Evolutionary conservation across 2,329 filamentous ascomycete species (phyloP), one percentile per base, ranked within the genome.

Genomic region (Cordyceps farinosa): DNA sequence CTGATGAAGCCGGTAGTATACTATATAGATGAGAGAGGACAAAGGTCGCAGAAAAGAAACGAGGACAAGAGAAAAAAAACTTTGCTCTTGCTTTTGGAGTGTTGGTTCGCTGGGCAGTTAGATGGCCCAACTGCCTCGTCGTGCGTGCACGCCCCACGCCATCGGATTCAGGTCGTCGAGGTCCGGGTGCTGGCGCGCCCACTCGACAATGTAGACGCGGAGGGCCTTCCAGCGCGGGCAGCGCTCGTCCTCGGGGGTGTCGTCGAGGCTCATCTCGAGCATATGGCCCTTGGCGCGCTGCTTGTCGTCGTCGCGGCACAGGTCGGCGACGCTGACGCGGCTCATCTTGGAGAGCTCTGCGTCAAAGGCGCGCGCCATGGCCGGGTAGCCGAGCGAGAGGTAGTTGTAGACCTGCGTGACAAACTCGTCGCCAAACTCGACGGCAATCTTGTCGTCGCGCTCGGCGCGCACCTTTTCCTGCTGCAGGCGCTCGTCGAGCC

Each of bases 331-430:
- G 1, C 84, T 73, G 7, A 96, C 87, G 10, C 84, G 82, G 38
- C 88, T 90, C 63, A 97, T 96, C 72, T 90, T 91, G 68, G 88
- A 86, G 27, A 98, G 81, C 78, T 98, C 94, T 11, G 88, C 84
- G 71, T 98, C 94, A 71, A 91, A 98, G 44, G 86, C 84, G 29
- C 89, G 86, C 11, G 93, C 94, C 70, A 92, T 87, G 40, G 91
- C 88, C 3, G 94, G 93, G 74, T 97, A 97, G 5, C 94, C 94
- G 5, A 98, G 83, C 0, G 92, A 96, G 17, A 98, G 82, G 75
- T 98, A 98, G 75, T 98, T 97, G 82, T 96, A 98, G 8, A 98
- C 93, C 75, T 98, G 94, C 0, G 93, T 97, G 62, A 97, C 87
- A 73, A 97, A 97, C 3, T 81, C 81, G 73, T 97, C 91, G 65